phyloP scores from a whole-genome alignment of 2,329 filamentous ascomycete species.

The Neopestalotiopsis clavispora region DNA sequence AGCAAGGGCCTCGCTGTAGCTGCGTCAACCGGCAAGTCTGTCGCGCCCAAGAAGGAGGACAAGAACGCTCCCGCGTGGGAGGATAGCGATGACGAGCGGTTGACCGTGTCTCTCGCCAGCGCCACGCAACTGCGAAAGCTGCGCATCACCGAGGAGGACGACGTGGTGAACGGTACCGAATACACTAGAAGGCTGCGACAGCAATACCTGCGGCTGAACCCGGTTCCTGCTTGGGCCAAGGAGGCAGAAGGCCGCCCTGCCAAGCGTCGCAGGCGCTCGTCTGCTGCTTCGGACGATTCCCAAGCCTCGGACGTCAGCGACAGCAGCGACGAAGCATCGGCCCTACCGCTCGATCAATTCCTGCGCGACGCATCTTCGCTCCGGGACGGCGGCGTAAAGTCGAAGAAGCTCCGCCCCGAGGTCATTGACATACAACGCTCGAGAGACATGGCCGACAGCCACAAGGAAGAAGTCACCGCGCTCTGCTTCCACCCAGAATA shows the following conservation, averaged over 20 bases:
- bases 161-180: conserved; percentile 83
- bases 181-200: conserved; percentile 81
- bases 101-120: conserved; percentile 81
- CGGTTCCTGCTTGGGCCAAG: conserved; percentile 64
- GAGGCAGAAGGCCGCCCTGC: conserved; percentile 53
- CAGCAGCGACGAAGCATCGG: conserved; percentile 59
- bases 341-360: conserved; percentile 78
- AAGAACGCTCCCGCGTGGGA: conserved; percentile 74
- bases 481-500: conserved; percentile 89
- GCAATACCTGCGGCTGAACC: conserved; percentile 70
- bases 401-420: conserved; percentile 80
- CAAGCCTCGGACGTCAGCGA: conserved; percentile 30
- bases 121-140: conserved; percentile 82
- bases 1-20: conserved; percentile 32
- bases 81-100: conserved; percentile 92
- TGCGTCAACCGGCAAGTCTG: conserved; percentile 27
- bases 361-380: conserved; percentile 77
- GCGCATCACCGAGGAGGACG: conserved; percentile 79
- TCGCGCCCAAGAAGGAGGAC: conserved; percentile 18
- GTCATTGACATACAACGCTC: conserved; percentile 88
- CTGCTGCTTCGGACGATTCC: conserved; percentile 47
- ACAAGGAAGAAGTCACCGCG: conserved; percentile 80
- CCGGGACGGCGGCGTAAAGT: conserved; percentile 59
- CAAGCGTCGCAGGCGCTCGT: conserved; percentile 57
- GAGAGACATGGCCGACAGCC: conserved; percentile 80